Base-by-base conservation (phyloP, 805 yeast genomes). In the Candida incommunis region DNA sequence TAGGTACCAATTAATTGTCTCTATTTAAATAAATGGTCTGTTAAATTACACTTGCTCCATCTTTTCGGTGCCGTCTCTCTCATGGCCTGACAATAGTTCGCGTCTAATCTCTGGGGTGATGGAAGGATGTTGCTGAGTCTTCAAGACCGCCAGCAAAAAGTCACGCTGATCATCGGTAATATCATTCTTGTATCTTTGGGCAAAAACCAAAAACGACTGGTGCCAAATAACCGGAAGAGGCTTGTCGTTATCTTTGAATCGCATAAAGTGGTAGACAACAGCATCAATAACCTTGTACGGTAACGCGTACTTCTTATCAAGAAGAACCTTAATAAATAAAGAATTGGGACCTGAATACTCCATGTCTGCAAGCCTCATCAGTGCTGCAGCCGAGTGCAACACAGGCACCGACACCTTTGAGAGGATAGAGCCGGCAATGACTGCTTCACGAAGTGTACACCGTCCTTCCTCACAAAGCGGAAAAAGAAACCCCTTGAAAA, bases 111-210 rank as follows among this genome's bases (percentile, higher is more conserved):
- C 98, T 2, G 95, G 94, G 2, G 96, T 88, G 48, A 92, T 83
- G 23, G 80, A 82, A 48, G 71, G 82, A 60, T 92, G 99, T 43
- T 80, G 80, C 65, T 95, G 82, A 60, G 81, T 88, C 65, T 95
- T 80, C 18, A 87, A 76, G 3, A 95, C 88, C 55, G 90, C 96
- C 60, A 92, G 66, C 49, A 92, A 68, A 64, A 90, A 86, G 56
- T 92, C 98, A 61, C 96, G 75, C 70, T 92, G 99, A 61, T 92
- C 99, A 55, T 86, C 95, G n/a, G 98, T 92, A 48, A 92, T 85
- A 69, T 92, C 98, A 59, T 92, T 90, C 63, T 90, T 92, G 62
- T 92, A 92, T 51, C 96, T 74, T 67, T 88, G 96, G 27, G 96
- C 95, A 68, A 92, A 92, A 1, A 92, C 81, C 46, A 92, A 70